A percentile compares a stretch with the other conserved stretches of the same genome.
phyloP scores from a whole-genome alignment of 225 moss, liverwort and hornwort genomes.

The Pleurozium schreberi region DNA sequence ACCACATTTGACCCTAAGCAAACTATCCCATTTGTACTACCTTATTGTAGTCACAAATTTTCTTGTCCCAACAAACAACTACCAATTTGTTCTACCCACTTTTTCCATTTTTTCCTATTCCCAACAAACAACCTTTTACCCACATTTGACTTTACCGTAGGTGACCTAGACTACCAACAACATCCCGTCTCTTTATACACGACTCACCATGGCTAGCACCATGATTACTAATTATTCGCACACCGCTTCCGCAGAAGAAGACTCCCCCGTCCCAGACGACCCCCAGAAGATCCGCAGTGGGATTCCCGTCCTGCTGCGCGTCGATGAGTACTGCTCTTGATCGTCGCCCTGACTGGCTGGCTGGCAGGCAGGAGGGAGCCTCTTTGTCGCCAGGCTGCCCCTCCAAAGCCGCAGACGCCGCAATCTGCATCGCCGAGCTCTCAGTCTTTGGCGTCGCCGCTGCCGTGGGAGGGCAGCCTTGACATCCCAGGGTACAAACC shows the following conservation, averaged over 20 bases:
- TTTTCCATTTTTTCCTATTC: no score
- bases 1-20: no score
- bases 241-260: no score
- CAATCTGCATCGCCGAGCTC: not conserved
- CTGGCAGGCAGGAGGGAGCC: no score
- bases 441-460: not conserved
- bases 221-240: not conserved
- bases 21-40: no score
- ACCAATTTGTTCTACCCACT: no score
- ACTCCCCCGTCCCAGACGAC: not conserved
- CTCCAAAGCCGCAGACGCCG: not conserved
- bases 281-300: not conserved
- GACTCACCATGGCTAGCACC: not conserved
- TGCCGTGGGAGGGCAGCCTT: not conserved
- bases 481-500: constrained; percentile 14
- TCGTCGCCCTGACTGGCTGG: not conserved
- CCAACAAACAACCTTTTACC: no score
- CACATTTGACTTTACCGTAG: no score
- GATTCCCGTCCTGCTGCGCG: not conserved
- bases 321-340: not conserved
- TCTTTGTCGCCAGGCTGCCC: not conserved
- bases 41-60: no score
- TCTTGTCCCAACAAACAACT: no score
- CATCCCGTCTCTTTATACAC: not conserved
- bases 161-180: not conserved